phyloP scores from a whole-genome alignment of 495 filamentous ascomycete genomes.

The Chaetomidium leptoderma region DNA sequence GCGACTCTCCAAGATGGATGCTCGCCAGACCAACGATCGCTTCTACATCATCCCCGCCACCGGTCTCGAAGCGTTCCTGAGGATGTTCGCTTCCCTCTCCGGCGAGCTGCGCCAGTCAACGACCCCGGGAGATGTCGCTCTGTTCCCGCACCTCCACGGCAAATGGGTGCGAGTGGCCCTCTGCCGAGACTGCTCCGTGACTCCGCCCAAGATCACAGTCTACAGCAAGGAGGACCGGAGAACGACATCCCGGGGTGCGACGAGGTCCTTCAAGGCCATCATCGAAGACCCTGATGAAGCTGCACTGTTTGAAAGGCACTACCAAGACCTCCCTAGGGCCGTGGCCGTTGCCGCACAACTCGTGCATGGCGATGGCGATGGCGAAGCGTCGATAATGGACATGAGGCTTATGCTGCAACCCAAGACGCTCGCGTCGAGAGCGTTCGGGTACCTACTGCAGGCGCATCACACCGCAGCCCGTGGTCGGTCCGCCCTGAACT shows the following conservation, averaged over 20 bases:
- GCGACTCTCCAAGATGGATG: not conserved
- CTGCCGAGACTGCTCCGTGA: constrained; percentile 9
- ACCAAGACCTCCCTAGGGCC: constrained; percentile 13
- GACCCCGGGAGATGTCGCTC: not conserved
- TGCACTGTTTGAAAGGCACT: constrained; percentile 12
- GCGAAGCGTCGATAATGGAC: not conserved
- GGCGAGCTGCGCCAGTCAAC: not conserved
- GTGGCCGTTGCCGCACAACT: constrained; percentile 13
- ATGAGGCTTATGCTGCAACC: constrained; percentile 12
- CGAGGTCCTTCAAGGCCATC: not conserved
- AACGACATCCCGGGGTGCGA: not conserved
- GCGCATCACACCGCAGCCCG: constrained; percentile 10
- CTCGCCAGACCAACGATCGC: not conserved
- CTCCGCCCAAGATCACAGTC: constrained; percentile 14
- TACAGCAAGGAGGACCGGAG: not conserved
- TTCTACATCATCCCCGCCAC: constrained; percentile 14
- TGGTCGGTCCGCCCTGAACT: not conserved
- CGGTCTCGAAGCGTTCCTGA: constrained; percentile 16
- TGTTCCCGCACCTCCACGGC: constrained; percentile 8
- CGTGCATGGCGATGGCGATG: not conserved
- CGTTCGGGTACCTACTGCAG: constrained; percentile 8
- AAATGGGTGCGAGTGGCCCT: constrained; percentile 2
- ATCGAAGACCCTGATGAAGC: constrained; percentile 19
- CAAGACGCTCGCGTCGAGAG: constrained; percentile 13
- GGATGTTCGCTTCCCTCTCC: constrained; percentile 11